phyloP scores from a whole-genome alignment of 495 filamentous ascomycete species.

The Penicillium pancosmium region DNA sequence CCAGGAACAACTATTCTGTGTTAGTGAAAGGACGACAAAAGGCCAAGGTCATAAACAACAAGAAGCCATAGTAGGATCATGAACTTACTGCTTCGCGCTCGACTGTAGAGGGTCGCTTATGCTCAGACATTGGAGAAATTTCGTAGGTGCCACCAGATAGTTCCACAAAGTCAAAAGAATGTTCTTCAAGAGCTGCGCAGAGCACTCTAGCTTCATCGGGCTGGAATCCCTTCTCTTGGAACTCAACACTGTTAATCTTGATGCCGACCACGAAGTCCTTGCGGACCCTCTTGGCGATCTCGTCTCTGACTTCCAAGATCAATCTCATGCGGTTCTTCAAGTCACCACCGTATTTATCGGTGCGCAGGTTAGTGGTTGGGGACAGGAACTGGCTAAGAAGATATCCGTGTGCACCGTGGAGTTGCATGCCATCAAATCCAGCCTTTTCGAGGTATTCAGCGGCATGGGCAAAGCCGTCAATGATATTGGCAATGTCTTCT shows the following conservation, averaged over 20 bases:
- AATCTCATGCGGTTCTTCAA: conserved; percentile 55
- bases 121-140: conserved; percentile 39
- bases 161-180: conserved; percentile 64
- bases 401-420: conserved; percentile 64
- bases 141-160: conserved; percentile 68
- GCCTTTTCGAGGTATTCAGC: conserved; percentile 60
- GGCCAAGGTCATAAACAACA: background rate
- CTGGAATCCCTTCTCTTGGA: conserved; percentile 61
- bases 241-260: conserved; percentile 72
- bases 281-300: conserved; percentile 47
- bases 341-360: conserved; percentile 61
- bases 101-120: conserved; percentile 56
- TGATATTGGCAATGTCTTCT: conserved; percentile 52
- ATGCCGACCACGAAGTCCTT: conserved; percentile 60
- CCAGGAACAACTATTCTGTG: conserved; percentile 55
- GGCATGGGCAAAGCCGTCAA: conserved; percentile 56
- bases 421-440: conserved; percentile 61
- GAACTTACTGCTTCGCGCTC: conserved; percentile 53
- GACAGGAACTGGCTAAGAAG: conserved; percentile 67
- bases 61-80: background rate
- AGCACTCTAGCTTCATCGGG: conserved; percentile 58
- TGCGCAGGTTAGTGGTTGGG: conserved; percentile 55
- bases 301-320: conserved; percentile 41
- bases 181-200: conserved; percentile 56
- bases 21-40: background rate